Base-by-base conservation (phyloP, 192 early-diverging fungal species). In the Spizellomyces sp. region DNA sequence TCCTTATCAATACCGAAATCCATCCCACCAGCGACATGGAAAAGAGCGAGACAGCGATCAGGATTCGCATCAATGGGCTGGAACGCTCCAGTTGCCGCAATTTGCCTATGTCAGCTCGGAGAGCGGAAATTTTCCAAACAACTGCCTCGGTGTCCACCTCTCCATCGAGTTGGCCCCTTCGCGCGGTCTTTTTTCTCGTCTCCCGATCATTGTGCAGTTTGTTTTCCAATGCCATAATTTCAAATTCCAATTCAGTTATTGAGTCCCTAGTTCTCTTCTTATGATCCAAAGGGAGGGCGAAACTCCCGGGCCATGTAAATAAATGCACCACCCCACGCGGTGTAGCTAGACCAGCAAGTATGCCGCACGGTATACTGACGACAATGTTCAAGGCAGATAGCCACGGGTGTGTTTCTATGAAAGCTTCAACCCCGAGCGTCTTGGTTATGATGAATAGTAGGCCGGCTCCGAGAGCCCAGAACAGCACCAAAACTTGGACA, bases 101-200 rank as follows among this genome's bases (percentile, higher is more conserved):
- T 42, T 77, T 46, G 59, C 84, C 78, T 5, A 86, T 75, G 55
- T 88, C 86, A 45, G 73, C 68, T 15, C 83, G 58, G 41, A 89
- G 71, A 22, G 77, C 73, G 22, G 82, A 75, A 58, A 89, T 83
- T 60, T 85, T 81, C 68, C 78, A 79, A 7, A 75, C 75, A 42
- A 64, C 17, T 9, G 21, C 43, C n/a, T 47, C 59, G 14, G 58
- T 12, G 9, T 47, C 45, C 8, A n/a, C 48, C 14, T 45, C 54
- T 7, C 9, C 50, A 42, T 12, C 21, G 5, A 41, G 59, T 19
- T 42, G 17, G 14, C 15, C 14, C 42, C 42, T 15, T 6, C 42
- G 22, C 36, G 42, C 22, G 36, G 17, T 41, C 0, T 41, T 17
- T 14, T 5, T 14, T 41, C 59, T 15, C 59, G 15, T 14, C 17